Percentiles rank a stretch among this genome's conserved stretches.
Conservation (phyloP, 2,329 filamentous ascomycete species). For the Paecilomyces variotii region DNA sequence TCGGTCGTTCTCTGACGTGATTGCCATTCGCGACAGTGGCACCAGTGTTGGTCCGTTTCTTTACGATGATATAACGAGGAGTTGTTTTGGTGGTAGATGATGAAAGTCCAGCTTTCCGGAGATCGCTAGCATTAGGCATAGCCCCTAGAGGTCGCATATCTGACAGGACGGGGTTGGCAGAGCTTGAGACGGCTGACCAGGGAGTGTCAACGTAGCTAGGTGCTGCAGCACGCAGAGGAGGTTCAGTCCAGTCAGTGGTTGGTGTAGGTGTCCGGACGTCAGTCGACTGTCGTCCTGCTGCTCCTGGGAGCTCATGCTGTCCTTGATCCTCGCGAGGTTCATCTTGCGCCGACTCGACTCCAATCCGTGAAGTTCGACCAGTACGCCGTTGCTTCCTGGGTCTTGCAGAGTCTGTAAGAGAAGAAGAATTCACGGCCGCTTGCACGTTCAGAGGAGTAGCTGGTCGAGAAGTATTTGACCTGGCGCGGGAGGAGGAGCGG, state of each 20-base stretch:
- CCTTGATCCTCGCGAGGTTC: conserved; percentile 7
- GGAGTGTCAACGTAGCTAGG: conserved; percentile 68
- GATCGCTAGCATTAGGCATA: conserved; percentile 56
- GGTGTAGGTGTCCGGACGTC: background rate
- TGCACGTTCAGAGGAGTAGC: conserved; percentile 20
- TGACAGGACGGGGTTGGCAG: conserved; percentile 67
- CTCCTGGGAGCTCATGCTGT: conserved; percentile 9
- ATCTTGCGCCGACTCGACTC: conserved; percentile 15
- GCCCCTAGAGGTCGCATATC: conserved; percentile 77
- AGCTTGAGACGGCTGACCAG: conserved; percentile 49
- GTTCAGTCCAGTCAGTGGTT: conserved; percentile 46
- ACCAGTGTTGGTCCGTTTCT: conserved; percentile 29
- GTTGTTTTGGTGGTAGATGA: conserved; percentile 26
- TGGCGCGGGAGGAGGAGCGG: conserved; percentile 24
- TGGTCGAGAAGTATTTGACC: conserved; percentile 24
- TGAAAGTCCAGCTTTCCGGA: conserved; percentile 43
- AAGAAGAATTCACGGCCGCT: conserved; percentile 12
- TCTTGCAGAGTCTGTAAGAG: conserved; percentile 20
- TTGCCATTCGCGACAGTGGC: conserved; percentile 6
- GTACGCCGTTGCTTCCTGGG: conserved; percentile 26
- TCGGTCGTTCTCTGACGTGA: conserved; percentile 10
- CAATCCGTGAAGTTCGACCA: conserved; percentile 18
- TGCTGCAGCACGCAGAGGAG: conserved; percentile 43
- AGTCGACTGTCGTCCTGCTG: background rate
- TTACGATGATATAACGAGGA: conserved; percentile 33